Evolutionary conservation across 768 basidiomycete species (phyloP).

Genomic region (Phanerodontia chrysosporium): DNA sequence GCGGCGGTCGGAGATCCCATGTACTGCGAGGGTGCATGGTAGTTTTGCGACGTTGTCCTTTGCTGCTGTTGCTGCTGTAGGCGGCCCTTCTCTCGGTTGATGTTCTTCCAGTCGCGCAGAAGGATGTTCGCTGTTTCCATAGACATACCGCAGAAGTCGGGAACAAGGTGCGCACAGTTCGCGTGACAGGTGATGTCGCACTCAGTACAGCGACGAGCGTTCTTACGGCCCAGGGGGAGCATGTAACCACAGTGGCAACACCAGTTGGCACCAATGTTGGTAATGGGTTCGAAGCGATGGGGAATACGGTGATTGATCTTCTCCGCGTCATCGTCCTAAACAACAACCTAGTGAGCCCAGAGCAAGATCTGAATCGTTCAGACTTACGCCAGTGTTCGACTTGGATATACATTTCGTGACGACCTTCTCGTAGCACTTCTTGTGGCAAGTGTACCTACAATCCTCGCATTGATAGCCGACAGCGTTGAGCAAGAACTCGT

Average conservation of each 20-base stretch:
- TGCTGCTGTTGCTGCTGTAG: conserved; percentile 35
- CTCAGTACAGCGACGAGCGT: conserved; percentile 92
- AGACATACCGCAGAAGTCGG: conserved; percentile 99
- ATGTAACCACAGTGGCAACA: conserved; percentile 99
- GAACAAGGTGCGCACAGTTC: conserved; percentile 95
- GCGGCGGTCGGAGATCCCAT: conserved; percentile 18
- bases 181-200: conserved; percentile 97
- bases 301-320: conserved; percentile 99
- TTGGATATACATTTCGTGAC: conserved; percentile 99
- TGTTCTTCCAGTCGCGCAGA: conserved; percentile 85
- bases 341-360: conserved; percentile 4
- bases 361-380: neutral
- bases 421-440: conserved; percentile 98
- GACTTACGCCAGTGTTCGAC: conserved; percentile 84
- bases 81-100: conserved; percentile 66
- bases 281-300: conserved; percentile 94
- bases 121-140: conserved; percentile 98
- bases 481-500: conserved; percentile 95
- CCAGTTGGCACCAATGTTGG: conserved; percentile 97
- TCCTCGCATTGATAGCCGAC: conserved; percentile 99
- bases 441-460: conserved; percentile 98
- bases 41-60: conserved; percentile 25
- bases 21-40: conserved; percentile 26
- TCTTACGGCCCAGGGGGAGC: conserved; percentile 94
- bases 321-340: conserved; percentile 91